These are phyloP conservation scores for Aeschynomene evenia DNA, from an alignment of 306 rosid genomes.

Conservation along the genomic window DNA sequence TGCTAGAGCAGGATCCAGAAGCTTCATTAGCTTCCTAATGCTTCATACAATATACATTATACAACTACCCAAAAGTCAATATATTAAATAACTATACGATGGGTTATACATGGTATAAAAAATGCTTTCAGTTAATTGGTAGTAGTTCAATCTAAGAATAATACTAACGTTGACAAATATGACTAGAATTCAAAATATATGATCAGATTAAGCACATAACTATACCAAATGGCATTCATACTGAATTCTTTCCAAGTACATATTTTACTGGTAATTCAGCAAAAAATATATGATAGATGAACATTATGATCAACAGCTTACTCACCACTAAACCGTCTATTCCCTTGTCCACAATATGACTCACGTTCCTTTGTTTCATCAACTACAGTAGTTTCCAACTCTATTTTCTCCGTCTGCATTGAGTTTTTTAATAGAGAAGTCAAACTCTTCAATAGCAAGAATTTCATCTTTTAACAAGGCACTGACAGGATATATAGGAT, in stretches of 20 bases:
- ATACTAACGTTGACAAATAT: not conserved
- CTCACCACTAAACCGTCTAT: constrained; percentile 93
- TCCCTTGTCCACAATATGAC: constrained; percentile 86
- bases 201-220: constrained; percentile 8
- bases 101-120: not conserved
- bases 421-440: constrained; percentile 18
- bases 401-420: constrained; percentile 90
- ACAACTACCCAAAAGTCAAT: constrained; percentile 1
- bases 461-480: constrained; percentile 20
- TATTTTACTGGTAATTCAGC: constrained; percentile 18
- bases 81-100: not conserved
- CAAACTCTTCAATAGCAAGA: constrained; percentile 21
- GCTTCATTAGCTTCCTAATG: constrained; percentile 11
- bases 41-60: not conserved
- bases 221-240: constrained; percentile 4
- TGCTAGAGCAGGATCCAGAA: constrained; percentile 2
- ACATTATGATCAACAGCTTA: constrained; percentile 31
- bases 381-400: constrained; percentile 95
- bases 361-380: constrained; percentile 99
- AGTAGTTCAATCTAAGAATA: constrained; percentile 1
- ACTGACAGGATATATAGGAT: not conserved
- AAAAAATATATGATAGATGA: not conserved
- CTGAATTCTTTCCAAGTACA: not conserved
- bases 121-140: not conserved
- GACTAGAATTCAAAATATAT: not conserved